Conservation (phyloP, 2,329 filamentous ascomycete genomes). For the Claviceps quebecensis region DNA sequence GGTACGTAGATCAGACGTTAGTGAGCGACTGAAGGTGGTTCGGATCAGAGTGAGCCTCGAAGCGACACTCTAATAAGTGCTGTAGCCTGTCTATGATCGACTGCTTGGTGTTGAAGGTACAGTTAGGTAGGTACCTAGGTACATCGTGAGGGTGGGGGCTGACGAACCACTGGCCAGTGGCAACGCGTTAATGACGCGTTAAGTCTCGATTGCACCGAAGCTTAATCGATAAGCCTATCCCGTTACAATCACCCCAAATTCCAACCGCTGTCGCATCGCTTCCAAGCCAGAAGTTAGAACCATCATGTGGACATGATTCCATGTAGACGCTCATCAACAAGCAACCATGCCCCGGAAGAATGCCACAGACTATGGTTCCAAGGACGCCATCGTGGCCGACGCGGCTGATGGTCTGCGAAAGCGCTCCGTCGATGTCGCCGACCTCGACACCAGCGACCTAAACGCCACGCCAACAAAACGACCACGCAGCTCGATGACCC, state of each 20-base stretch:
- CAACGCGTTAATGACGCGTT: background rate
- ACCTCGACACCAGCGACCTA: constrained; percentile 13
- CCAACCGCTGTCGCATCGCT: background rate
- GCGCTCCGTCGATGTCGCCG: constrained; percentile 14
- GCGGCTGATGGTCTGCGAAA: constrained; percentile 7
- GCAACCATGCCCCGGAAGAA: constrained; percentile 5
- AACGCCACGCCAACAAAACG: constrained; percentile 20
- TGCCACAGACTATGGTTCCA: background rate
- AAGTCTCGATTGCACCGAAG: background rate
- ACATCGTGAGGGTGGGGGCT: no score
- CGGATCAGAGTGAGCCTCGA: no score
- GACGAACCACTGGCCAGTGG: no score
- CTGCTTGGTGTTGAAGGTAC: no score
- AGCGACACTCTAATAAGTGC: no score
- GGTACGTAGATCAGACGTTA: no score
- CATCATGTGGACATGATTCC: background rate
- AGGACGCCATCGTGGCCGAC: background rate
- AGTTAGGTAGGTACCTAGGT: no score
- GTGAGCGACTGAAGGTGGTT: no score
- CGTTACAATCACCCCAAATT: no score
- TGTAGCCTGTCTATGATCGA: no score
- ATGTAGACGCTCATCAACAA: background rate
- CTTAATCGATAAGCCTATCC: no score
- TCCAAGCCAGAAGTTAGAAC: background rate
- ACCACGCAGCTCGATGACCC: constrained; percentile 11